Base-by-base conservation (phyloP, 352 stramenopile genomes). In the Globisporangium nodosum region DNA sequence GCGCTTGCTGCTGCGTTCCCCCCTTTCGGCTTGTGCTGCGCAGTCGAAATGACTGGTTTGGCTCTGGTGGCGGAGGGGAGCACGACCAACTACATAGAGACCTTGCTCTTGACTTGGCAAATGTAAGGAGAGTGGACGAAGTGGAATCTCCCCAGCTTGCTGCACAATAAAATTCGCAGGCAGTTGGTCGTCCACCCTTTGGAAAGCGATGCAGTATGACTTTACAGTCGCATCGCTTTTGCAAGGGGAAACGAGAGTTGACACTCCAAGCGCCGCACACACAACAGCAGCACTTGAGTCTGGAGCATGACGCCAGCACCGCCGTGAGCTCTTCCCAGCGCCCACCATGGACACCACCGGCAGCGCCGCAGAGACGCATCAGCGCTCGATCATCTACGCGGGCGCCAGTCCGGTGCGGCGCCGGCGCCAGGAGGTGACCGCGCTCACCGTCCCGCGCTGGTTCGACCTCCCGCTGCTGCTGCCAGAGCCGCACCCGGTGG, bases 401-500 rank as follows among this genome's bases (percentile, higher is more conserved):
- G 56, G 33, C 33, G 56, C 40, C 18, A 49, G 45, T 24, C 45
- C 45, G 24, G 21, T 49, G 21, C 48, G 61, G 21, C 21, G 45
- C 3, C 39, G 55, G 5, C 54, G 56, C 3, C 54, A 51, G 21
- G 40, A 66, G 2, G 18, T 24, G 0, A 13, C 24, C 6, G 49
- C 53, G 16, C 49, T 66, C 6, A 50, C 43, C 13, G 63, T 71
- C 27, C 78, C 81, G 15, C 74, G 64, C 45, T 88, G 76, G 78
- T 87, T 87, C 64, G 78, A 90, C 43, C 66, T 90, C 31, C 76
- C 81, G 3, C 57, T 90, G 59, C 53, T 88, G 37, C 53, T 87
- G 27, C 73, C 78, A 0, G 74, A 84, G 55, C 48, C 60, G 1
- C 47, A 88, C 52, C 49, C 66, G 3, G 66, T 79, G 1, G 65